Base-by-base conservation (phyloP, 495 filamentous ascomycete genomes). In the Pyrenopolyporus hunteri region DNA sequence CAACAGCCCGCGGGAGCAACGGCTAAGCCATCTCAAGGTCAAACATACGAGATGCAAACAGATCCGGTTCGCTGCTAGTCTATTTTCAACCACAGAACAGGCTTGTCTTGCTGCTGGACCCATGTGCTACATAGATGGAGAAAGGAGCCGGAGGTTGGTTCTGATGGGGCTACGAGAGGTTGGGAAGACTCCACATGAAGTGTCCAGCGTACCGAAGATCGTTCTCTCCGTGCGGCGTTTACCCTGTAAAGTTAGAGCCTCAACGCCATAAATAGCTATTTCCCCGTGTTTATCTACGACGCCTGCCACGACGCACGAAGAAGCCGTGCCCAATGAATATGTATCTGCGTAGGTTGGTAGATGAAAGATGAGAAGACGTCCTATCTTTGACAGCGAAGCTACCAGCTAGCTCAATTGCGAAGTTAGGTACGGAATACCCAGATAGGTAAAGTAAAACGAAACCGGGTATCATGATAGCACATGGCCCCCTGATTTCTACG, bases 101-200 rank as follows among this genome's bases (percentile, higher is more conserved):
- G 42, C 29, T 54, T 42, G 42, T 23, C 8, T 55, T 17, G 20
- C 28, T 35, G 19, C 26, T 52, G 43, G 46, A 36, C 25, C 26
- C 29, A 36, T 55, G 13, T 16, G 56, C 36, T 11, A 46, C 17
- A 28, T 46, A 25, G 28, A 46, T 25, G 25, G 25, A 16, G 22
- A 19, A 28, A 26, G 16, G 53, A 42, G 54, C 36, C 19, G 44
- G 54, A 63, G 56, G 61, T 64, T 59, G 61, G 54, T 59, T 29
- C 16, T 39, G 39, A 35, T 40, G 26, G 29, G 25, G 54, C 31
- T 20, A 36, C n/a, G 26, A 48, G 50, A 59, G 55, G 62, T 32
- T 65, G 56, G 62, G 50, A 51, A 45, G 39, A 16, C 22, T 20
- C 33, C 44, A 22, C 43, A 45, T 35, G 28, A 13, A 48, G 32